Base-by-base conservation (phyloP, 2,329 filamentous ascomycete genomes). In the Lojkania enalia region DNA sequence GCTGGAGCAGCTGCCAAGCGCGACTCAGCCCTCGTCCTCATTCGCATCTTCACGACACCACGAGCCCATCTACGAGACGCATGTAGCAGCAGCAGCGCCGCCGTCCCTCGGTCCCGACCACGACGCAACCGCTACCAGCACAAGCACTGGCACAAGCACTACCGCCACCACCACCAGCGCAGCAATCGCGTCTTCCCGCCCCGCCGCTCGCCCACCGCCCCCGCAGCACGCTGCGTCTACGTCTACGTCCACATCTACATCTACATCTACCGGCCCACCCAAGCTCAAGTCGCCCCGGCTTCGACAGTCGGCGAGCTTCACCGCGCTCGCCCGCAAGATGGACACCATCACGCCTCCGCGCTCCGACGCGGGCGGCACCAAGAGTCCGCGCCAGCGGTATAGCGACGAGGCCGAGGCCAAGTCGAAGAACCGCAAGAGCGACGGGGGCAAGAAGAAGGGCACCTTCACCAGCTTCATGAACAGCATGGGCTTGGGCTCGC, bases 401-500 rank as follows among this genome's bases (percentile, higher is more conserved):
- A 70, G 66, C 55, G 67, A 65, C 51, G 68, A 70, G 41, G 57
- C 51, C 51, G 66, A 64, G 27, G 44, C 35, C 27, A 46, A 56
- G 14, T 59, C 58, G 31, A 55, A 57, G 49, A 63, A 66, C 53
- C 53, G 65, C 18, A 58, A 59, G 39, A 61, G 61, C 20, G 67
- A 66, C 50, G 60, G 59, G 54, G 63, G 59, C 49, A 71, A 70
- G 63, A 71, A 71, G 59, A 71, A 71, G 63, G 61, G 64, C 53
- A 61, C 66, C 54, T 71, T 71, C 42, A 65, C 63, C 16, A 66
- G 55, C 60, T 70, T 71, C 52, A 57, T 71, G 59, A 70, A 62
- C 61, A 66, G 57, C 58, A 62, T 70, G 57, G n/a, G n/a, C n/a
- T 58, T 71, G 48, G 67, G 67, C 55, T 92, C 90, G 25, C 90